Evolutionary conservation across 2,329 filamentous ascomycete species (phyloP), one percentile per base, ranked within the genome.

Genomic region (Sarocladium strictum): DNA sequence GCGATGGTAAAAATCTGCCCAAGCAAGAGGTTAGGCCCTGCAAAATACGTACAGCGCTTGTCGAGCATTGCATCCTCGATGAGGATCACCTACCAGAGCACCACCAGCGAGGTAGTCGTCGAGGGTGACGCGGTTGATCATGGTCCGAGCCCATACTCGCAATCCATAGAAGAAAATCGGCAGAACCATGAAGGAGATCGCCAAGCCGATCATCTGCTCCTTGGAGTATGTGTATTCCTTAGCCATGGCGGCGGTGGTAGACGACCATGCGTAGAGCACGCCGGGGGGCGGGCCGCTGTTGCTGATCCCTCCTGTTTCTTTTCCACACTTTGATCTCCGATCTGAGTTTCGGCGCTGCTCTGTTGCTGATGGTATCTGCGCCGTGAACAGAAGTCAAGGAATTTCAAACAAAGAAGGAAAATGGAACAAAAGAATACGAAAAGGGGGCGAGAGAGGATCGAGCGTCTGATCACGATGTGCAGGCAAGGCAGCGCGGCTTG

Each of bases 181-280:
- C n/a, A 43, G 38, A 21, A 43, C 14, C 38, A 43, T 43, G 38
- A 43, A 43, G 17, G 17, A n/a, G 38, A 43, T 43, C 38, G 38
- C 38, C 7, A 43, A 19, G 38, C 38, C 38, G 38, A 43, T 43
- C 38, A 43, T 43, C 38, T 43, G 38, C 38, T 23, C 38, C 38
- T 43, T 43, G 38, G 38, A 43, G 38, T 43, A 43, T 21, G n/a
- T 43, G 38, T 43, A 43, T 23, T 43, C 38, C 38, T 23, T n/a
- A 14, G 4, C 14, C 38, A 43, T 43, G 38, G 17, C 19, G 38
- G 38, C 38, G 38, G 38, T 43, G 14, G 19, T 6, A 23, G 38
- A 19, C 17, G 38, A 10, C 19, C 38, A 9, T 43, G 38, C n/a
- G 19, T 7, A 43, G 17, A 43, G 38, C 38, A 21, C n/a, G n/a